Evolutionary conservation across 495 filamentous ascomycete species (phyloP), one percentile per base, ranked within the genome.

Genomic region (Penicillium riverlandense): DNA sequence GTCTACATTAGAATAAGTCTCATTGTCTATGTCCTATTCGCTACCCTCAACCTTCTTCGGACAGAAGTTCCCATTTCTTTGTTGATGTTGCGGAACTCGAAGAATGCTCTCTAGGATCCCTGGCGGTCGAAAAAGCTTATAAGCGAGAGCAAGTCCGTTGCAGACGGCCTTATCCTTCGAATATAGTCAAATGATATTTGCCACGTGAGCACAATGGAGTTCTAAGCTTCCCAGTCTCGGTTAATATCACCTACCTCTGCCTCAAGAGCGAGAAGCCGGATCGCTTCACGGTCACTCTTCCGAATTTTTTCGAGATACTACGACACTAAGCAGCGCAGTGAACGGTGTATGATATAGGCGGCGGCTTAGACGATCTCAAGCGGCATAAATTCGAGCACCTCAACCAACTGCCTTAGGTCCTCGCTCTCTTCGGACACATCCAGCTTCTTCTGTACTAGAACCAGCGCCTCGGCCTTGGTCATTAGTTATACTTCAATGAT

Each of bases 311-410:
- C 32, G 0, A 74, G 47, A 45, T 77, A 76, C 38, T 60, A 43
- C 30, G 45, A 32, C 38, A 66, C 47, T 10, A 54, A 57, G 31
- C 12, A 41, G 7, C 62, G 44, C 7, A 56, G 58, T 29, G 39
- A 43, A 27, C 51, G 45, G 28, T 57, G 45, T 8, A 11, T 41
- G 39, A 77, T 75, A 49, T 70, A 77, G 11, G 58, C 66, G 8
- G 69, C 66, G 2, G 70, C 69, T 49, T 78, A 67, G 6, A 57
- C 58, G 28, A 76, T 75, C 7, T 71, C 72, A 9, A 77, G 65
- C 12, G 75, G 70, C 38, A 77, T 62, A 35, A 48, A 59, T 11
- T 72, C 70, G 0, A 77, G 61, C 13, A 53, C 59, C 15, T 46
- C 41, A 14, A 63, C 50, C 7, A 75, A 13, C 29, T 33, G 4